A percentile compares a stretch with the other conserved stretches of the same genome.
Conservation (phyloP, 2,329 filamentous ascomycete genomes). For the Trichophyton benhamiae region DNA sequence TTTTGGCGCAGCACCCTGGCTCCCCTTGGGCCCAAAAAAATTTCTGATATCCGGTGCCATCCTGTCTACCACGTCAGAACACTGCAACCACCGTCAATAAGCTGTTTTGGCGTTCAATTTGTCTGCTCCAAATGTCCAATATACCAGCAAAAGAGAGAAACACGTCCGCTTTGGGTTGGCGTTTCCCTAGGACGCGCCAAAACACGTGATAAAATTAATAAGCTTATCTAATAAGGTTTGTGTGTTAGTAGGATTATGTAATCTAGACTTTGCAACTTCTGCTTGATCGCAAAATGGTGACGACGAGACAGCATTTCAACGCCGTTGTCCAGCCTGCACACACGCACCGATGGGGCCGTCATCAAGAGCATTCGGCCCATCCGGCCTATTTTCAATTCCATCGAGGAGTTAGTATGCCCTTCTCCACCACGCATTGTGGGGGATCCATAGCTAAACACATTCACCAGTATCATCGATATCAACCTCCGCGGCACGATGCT, state of each 20-base stretch:
- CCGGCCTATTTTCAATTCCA: conserved; percentile 25
- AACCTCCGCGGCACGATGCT: conserved; percentile 44
- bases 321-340: not conserved
- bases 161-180: conserved; percentile 2
- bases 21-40: conserved; percentile 73
- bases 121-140: not conserved
- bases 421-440: not conserved
- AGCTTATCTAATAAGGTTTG: not conserved
- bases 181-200: conserved; percentile 10
- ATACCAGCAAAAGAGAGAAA: not conserved
- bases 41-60: conserved; percentile 82
- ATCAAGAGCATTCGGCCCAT: conserved; percentile 25
- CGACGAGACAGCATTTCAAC: not conserved
- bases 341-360: conserved; percentile 22
- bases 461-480: conserved; percentile 18
- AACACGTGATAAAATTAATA: conserved; percentile 7
- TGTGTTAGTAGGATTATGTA: not conserved
- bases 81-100: not conserved
- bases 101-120: not conserved
- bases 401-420: conserved; percentile 23
- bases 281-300: not conserved
- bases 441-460: conserved; percentile 11
- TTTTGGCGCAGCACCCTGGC: conserved; percentile 42
- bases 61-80: conserved; percentile 5
- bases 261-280: not conserved